Conservation (phyloP, 2,329 filamentous ascomycete genomes). For the Aspergillus thermomutatus region DNA sequence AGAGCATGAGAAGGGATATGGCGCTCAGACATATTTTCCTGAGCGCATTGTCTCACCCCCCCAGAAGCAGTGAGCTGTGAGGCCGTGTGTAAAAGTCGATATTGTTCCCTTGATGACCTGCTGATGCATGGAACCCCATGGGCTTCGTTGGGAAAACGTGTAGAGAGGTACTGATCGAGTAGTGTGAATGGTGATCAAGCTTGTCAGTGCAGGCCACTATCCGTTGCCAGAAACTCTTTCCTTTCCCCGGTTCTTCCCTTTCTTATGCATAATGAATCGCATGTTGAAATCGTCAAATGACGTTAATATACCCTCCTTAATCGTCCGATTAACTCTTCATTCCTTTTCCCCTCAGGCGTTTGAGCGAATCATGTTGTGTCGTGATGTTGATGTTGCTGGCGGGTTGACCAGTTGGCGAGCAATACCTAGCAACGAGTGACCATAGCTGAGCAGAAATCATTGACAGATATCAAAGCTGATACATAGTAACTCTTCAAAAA, state of each 20-base stretch:
- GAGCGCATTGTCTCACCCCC: not conserved
- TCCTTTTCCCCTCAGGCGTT: not conserved
- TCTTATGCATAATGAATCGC: not conserved
- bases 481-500: not conserved
- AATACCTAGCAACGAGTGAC: not conserved
- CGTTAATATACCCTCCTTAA: not conserved
- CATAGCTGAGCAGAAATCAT: not conserved
- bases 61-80: not conserved
- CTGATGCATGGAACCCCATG: not conserved
- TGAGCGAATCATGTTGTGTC: not conserved
- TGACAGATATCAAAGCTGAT: not conserved
- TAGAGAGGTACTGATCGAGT: not conserved
- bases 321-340: not conserved
- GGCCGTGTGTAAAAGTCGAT: not conserved
- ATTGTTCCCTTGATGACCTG: not conserved
- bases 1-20: slow-evolving; percentile 7
- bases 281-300: not conserved
- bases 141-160: not conserved
- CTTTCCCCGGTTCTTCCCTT: not conserved
- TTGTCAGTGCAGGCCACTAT: not conserved
- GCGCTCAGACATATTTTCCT: not conserved
- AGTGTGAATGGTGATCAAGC: not conserved
- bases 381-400: not conserved
- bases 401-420: not conserved
- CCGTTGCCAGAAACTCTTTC: not conserved